Evolutionary conservation across 345 rosid genomes (phyloP), one percentile per base, ranked within the genome.

Genomic region (Citrus medica): DNA sequence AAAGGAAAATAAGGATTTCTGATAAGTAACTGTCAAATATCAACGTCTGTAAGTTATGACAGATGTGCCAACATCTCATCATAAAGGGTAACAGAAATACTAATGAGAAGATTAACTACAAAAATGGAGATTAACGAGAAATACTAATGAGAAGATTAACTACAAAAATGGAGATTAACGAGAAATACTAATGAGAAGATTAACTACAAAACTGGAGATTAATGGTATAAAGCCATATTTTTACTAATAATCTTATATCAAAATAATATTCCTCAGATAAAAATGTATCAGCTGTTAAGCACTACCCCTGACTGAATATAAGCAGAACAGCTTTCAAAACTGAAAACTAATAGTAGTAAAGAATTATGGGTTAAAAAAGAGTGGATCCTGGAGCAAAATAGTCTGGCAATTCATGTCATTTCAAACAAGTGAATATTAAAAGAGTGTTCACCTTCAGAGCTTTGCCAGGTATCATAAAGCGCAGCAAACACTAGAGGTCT

Each of bases 401-500:
- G 10, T 8, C 53, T 7, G 55, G 32, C 14, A 68, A 60, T 74
- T n/a, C 27, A 7, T 40, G 33, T 21, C 46, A 33, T 77, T 35
- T 14, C 7, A 76, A 67, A 60, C 14, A 60, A 4, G 42, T 59
- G 42, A 59, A 38, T n/a, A 32, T 33, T 51, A 56, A 63, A 74
- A 35, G 55, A 16, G 67, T 42, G 6, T 28, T 80, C 62, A 93
- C 98, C 99, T 84, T 85, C 96, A 38, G 94, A 77, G 77, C 83
- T 89, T 79, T 90, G 80, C 99, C 98, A 95, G 27, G 89, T 85
- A 85, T 95, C 99, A 74, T 85, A 93, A 37, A 95, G 92, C 65
- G 92, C 95, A 79, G 99, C 97, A 90, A 95, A 92, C 5, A 92
- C 94, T 21, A 95, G 88, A 81, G 99, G 94, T 80, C 92, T 86